Evolutionary conservation across 1,139 yeast species (phyloP).

Genomic region (Suhomyces panamericanus): DNA sequence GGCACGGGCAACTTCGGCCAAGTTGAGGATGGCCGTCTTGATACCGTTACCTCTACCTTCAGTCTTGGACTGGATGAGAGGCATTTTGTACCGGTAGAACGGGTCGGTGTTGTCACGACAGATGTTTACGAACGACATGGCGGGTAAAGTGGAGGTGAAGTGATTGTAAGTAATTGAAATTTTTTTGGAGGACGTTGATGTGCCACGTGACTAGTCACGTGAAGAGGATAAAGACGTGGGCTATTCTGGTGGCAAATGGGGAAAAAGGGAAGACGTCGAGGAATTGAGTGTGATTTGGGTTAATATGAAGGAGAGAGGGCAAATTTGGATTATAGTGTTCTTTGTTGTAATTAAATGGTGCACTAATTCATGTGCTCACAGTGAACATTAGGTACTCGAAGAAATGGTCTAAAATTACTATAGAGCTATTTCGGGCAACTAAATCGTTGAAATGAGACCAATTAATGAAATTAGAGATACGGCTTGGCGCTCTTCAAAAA

Average conservation of each 20-base stretch:
- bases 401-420: too few relatives aligned
- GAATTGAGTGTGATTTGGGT: too few relatives aligned
- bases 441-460: too few relatives aligned
- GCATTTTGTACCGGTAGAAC: conserved; percentile 99
- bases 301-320: too few relatives aligned
- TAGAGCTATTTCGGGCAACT: too few relatives aligned
- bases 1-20: conserved; percentile 92
- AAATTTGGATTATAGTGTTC: neutral
- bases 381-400: too few relatives aligned
- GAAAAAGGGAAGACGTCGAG: too few relatives aligned
- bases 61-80: conserved; percentile 92
- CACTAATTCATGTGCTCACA: too few relatives aligned
- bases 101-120: conserved; percentile 98
- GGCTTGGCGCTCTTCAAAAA: too few relatives aligned
- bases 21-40: conserved; percentile 89
- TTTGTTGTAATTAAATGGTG: too few relatives aligned
- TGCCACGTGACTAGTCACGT: neutral
- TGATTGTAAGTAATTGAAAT: conserved; percentile 1
- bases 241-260: neutral
- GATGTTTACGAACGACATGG: conserved; percentile 87
- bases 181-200: conserved; percentile 3
- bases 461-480: too few relatives aligned
- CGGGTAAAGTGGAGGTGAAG: conserved; percentile 13
- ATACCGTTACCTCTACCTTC: conserved; percentile 99
- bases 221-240: neutral